Conservation (phyloP, 2,329 filamentous ascomycete species). For the Cladophialophora yegresii region DNA sequence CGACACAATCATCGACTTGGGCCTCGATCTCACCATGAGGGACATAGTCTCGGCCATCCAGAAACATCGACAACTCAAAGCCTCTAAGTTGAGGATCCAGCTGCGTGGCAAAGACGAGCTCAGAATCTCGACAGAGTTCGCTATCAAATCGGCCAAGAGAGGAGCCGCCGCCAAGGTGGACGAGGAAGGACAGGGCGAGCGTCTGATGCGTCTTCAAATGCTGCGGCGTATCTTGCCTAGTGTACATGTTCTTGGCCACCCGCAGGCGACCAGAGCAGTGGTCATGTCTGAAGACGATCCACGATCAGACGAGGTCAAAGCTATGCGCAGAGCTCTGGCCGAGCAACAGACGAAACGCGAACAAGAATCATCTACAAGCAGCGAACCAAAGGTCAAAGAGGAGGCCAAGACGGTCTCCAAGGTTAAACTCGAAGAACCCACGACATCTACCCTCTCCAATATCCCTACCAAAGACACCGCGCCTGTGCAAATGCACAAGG, state of each 20-base stretch:
- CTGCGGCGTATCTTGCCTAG: constrained; percentile 78
- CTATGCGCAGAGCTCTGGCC: constrained; percentile 19
- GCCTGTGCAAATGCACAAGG: constrained; percentile 66
- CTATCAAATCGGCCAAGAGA: constrained; percentile 48
- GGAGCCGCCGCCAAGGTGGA: constrained; percentile 50
- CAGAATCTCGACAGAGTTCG: constrained; percentile 67
- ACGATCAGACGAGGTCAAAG: constrained; percentile 34
- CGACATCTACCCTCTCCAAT: constrained; percentile 2
- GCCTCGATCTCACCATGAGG: constrained; percentile 71
- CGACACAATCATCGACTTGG: constrained; percentile 74
- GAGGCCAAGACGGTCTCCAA: constrained; percentile 12
- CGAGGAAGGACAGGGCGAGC: constrained; percentile 58
- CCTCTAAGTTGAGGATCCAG: constrained; percentile 64
- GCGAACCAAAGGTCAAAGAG: constrained; percentile 27
- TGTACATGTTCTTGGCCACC: constrained; percentile 87
- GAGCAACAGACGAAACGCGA: constrained; percentile 11
- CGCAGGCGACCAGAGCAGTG: constrained; percentile 68
- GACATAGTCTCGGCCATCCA: constrained; percentile 78
- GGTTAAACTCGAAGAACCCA: constrained; percentile 28
- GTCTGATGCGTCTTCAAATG: constrained; percentile 78
- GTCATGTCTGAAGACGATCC: constrained; percentile 38
- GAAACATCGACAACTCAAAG: constrained; percentile 74
- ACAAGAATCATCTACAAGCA: not conserved
- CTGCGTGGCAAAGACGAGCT: constrained; percentile 58
- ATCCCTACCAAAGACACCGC: constrained; percentile 59